These are phyloP conservation scores for Plasmodium chabaudi DNA, from an alignment of 169 alveolate genomes.

Conservation along the genomic window DNA sequence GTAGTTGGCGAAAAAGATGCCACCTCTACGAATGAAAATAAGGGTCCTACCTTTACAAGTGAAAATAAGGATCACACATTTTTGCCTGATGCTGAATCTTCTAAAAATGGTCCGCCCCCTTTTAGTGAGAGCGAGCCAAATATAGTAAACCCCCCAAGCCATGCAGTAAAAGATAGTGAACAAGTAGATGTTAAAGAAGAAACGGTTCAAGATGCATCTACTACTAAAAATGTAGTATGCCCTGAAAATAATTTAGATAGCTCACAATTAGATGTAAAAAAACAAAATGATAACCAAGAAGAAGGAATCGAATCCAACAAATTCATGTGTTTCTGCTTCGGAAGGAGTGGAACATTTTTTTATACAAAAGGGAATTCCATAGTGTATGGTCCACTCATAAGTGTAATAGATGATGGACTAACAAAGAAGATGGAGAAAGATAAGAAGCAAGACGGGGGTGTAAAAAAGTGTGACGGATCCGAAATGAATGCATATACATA, in stretches of 20 bases:
- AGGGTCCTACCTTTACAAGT: not conserved
- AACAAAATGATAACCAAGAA: not conserved
- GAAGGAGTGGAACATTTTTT: slow-evolving; percentile 36
- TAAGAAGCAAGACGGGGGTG: not conserved
- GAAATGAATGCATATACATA: slow-evolving; percentile 17
- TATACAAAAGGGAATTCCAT: slow-evolving; percentile 20
- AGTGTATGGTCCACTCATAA: slow-evolving; percentile 9
- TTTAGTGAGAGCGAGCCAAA: not conserved
- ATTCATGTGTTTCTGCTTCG: slow-evolving; percentile 39
- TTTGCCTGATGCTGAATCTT: not conserved
- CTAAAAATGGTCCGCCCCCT: no score
- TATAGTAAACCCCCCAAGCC: not conserved
- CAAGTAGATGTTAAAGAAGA: slow-evolving; percentile 1
- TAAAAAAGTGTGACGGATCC: not conserved
- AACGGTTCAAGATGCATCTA: not conserved
- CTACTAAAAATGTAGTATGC: not conserved
- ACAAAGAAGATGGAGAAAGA: not conserved
- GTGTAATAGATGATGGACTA: not conserved
- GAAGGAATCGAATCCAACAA: not conserved
- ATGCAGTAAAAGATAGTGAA: not conserved
- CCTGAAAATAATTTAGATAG: not conserved
- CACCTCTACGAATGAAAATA: not conserved
- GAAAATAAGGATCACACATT: not conserved
- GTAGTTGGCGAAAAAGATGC: not conserved
- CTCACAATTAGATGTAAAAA: not conserved